A percentile compares a stretch with the other conserved stretches of the same genome.
phyloP scores from a whole-genome alignment of 768 basidiomycete species.

The Leccinum longicurvipes region DNA sequence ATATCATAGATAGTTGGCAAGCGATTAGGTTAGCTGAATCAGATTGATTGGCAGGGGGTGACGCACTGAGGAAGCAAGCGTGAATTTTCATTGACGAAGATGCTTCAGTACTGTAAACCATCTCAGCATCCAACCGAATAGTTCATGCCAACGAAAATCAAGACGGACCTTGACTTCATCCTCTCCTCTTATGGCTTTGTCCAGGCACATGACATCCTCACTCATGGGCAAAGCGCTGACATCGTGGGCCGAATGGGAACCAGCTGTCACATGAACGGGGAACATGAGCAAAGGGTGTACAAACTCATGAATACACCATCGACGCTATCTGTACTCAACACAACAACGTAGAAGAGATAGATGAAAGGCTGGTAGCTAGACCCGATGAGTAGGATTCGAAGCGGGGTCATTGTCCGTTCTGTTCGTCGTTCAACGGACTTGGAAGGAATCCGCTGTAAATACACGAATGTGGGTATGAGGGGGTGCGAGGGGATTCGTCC shows the following conservation, averaged over 20 bases:
- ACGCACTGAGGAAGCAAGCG: slow-evolving; percentile 23
- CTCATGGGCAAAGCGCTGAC: neutral
- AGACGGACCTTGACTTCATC: slow-evolving; percentile 8
- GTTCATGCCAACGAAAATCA: neutral
- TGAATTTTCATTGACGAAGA: slow-evolving; percentile 24
- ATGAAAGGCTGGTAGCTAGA: slow-evolving; percentile 87
- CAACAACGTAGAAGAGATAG: slow-evolving; percentile 79
- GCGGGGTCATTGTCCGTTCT: slow-evolving; percentile 72
- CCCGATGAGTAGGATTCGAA: slow-evolving; percentile 73
- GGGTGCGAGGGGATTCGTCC: no score
- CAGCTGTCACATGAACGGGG: slow-evolving; percentile 11
- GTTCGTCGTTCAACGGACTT: no score
- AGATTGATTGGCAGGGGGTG: no score
- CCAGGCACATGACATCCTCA: neutral
- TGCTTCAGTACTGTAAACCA: neutral
- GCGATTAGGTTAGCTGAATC: no score
- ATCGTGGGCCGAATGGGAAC: slow-evolving; percentile 24
- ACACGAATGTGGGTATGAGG: no score
- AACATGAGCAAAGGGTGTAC: neutral
- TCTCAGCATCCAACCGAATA: neutral
- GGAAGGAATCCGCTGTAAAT: no score
- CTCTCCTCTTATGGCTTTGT: neutral
- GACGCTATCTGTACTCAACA: slow-evolving; percentile 50
- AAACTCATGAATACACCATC: slow-evolving; percentile 62
- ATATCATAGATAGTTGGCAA: no score